Base-by-base conservation (phyloP, 441 rosid genomes). In the Gossypium laxum region DNA sequence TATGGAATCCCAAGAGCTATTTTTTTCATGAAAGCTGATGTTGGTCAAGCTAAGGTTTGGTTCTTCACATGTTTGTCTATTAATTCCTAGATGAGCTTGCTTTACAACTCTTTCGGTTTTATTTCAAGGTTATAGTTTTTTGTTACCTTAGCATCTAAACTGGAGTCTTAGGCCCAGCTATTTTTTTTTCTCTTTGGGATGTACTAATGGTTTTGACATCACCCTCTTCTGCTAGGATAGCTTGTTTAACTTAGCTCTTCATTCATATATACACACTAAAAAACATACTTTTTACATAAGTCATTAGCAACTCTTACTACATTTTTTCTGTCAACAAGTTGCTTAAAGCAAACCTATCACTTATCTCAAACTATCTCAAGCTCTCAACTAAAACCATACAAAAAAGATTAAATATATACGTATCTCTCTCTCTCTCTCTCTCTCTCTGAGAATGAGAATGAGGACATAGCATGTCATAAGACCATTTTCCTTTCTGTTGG, bases 1-100 rank as follows among this genome's bases (percentile, higher is more conserved):
- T 1, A 78, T 77, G 80, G 93, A 93, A 67, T 85, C 96, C 8
- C 83, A 91, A 48, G 93, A 88, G 76, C 77, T 91, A 43, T 91
- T 82, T 70, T n/a, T 72, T 64, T 80, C 72, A 67, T 81, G 76
- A 67, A 48, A 30, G 1, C 8, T 15, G 10, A 22, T 30, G 6
- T 34, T 30, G 50, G 14, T 19, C 30, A 54, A 34, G 30, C 47
- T 4, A 43, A 58, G 73, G 74, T 59, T 26, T 58, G 67, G 19
- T 43, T 59, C 43, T 47, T 30, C 70, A 15, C 30, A 14, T 26
- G 0, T 45, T 21, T 66, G 18, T 26, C 34, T 7, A 14, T 15
- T 24, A 47, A 66, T 47, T 47, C 28, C 57, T 24, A 7, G 58
- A 66, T 48, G 14, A 38, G 43, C 43, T 6, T 24, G 43, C 43